These are phyloP conservation scores for Mrakia hoshinonis DNA, from an alignment of 768 basidiomycete species.

Conservation along the genomic window DNA sequence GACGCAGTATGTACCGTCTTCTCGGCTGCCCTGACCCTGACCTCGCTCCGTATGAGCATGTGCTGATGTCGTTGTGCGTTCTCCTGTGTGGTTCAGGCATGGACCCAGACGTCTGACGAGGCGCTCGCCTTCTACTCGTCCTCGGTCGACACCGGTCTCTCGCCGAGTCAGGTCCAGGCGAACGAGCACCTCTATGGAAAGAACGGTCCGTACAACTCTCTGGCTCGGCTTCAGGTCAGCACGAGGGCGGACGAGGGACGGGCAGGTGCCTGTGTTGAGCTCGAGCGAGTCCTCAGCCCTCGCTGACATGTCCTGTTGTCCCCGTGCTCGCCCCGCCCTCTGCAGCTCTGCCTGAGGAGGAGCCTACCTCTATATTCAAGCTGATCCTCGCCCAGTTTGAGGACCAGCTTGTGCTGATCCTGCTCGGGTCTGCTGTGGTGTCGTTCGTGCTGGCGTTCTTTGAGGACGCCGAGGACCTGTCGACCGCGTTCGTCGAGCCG, in stretches of 20 bases:
- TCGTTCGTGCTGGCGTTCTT: slow-evolving; percentile 86
- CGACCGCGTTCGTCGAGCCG: slow-evolving; percentile 91
- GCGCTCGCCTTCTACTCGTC: slow-evolving; percentile 67
- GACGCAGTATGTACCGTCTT: not conserved
- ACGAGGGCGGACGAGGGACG: not conserved
- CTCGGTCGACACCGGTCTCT: slow-evolving; percentile 56
- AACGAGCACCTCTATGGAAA: slow-evolving; percentile 50
- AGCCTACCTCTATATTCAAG: slow-evolving; percentile 82
- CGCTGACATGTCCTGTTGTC: not conserved
- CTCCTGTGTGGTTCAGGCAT: slow-evolving; percentile 45
- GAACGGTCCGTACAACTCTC: slow-evolving; percentile 32
- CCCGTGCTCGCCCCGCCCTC: not conserved
- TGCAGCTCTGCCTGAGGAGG: slow-evolving; percentile 83
- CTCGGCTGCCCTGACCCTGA: too few relatives aligned
- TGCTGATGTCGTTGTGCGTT: not conserved
- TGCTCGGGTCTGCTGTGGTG: slow-evolving; percentile 84
- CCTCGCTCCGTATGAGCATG: not conserved
- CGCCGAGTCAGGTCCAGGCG: slow-evolving; percentile 56
- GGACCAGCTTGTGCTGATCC: slow-evolving; percentile 94
- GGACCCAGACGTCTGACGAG: slow-evolving; percentile 62
- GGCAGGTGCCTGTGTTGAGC: not conserved
- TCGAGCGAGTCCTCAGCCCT: slow-evolving; percentile 10
- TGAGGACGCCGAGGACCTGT: slow-evolving; percentile 58
- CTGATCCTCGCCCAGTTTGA: slow-evolving; percentile 98
- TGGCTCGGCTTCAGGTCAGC: not conserved